These are phyloP conservation scores for Mucor sp. DNA, from an alignment of 371 early-diverging fungal genomes.

Conservation along the genomic window DNA sequence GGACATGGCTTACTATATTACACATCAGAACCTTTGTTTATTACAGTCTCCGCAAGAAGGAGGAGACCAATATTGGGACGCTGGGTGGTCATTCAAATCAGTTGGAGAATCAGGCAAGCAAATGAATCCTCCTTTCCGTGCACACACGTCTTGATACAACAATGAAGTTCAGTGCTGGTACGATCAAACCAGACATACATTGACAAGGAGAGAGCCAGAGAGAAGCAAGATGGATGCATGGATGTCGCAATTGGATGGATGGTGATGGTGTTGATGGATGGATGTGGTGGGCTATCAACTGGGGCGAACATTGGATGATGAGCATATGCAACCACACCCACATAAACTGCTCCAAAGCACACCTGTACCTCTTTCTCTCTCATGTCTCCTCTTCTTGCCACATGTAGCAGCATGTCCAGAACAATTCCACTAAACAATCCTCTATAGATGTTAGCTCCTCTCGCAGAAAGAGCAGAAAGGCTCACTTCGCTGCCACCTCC, in stretches of 20 bases:
- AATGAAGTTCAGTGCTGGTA: constrained; percentile 50
- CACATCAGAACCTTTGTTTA: neutral
- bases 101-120: neutral
- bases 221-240: constrained; percentile 28
- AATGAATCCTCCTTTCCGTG: constrained; percentile 22
- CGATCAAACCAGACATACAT: neutral
- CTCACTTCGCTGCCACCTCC: constrained; percentile 97
- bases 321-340: neutral
- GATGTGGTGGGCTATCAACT: neutral
- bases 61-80: neutral
- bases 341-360: too few species aligned
- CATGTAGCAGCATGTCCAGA: neutral
- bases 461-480: constrained; percentile 95
- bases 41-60: neutral
- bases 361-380: neutral
- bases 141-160: constrained; percentile 20
- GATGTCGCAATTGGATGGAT: constrained; percentile 17
- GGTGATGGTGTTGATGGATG: constrained; percentile 4
- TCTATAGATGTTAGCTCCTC: constrained; percentile 87
- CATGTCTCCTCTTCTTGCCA: neutral
- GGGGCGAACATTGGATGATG: neutral
- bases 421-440: neutral
- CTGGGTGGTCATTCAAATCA: constrained; percentile 1
- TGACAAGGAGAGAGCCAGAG: neutral
- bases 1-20: too few species aligned